A percentile compares a stretch with the other conserved stretches of the same genome.
Conservation (phyloP, 2,329 filamentous ascomycete genomes). For the Ploettnerulaceae sp. region DNA sequence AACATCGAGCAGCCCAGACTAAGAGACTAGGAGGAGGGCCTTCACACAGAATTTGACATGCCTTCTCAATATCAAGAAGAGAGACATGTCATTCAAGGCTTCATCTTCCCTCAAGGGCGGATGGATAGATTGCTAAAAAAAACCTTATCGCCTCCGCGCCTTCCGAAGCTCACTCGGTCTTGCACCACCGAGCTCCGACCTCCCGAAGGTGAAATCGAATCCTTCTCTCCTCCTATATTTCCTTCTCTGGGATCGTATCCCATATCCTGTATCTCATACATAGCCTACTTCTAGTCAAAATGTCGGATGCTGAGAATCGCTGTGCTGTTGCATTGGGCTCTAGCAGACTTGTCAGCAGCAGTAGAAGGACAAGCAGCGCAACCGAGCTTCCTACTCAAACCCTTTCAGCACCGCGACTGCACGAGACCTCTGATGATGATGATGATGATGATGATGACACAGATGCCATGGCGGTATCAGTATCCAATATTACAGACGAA, state of each 20-base stretch:
- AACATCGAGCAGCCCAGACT: too few relatives aligned
- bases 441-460: conserved; percentile 24
- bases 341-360: conserved; percentile 8
- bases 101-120: background rate
- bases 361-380: too few relatives aligned
- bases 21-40: too few relatives aligned
- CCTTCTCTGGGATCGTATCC: too few relatives aligned
- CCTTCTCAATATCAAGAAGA: too few relatives aligned
- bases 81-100: too few relatives aligned
- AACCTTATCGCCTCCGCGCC: conserved; percentile 1
- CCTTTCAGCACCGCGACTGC: conserved; percentile 9
- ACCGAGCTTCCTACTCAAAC: background rate
- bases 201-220: too few relatives aligned
- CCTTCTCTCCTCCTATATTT: too few relatives aligned
- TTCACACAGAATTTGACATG: too few relatives aligned
- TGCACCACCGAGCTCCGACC: background rate
- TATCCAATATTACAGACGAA: conserved; percentile 41
- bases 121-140: background rate
- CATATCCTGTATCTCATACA: too few relatives aligned
- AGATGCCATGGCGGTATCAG: conserved; percentile 22
- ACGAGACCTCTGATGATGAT: conserved; percentile 10
- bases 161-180: background rate
- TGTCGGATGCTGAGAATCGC: conserved; percentile 7
- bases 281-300: background rate
- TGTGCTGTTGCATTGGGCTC: background rate